Evolutionary conservation across 805 yeast genomes (phyloP).

Genomic region (Torulaspora indica): DNA sequence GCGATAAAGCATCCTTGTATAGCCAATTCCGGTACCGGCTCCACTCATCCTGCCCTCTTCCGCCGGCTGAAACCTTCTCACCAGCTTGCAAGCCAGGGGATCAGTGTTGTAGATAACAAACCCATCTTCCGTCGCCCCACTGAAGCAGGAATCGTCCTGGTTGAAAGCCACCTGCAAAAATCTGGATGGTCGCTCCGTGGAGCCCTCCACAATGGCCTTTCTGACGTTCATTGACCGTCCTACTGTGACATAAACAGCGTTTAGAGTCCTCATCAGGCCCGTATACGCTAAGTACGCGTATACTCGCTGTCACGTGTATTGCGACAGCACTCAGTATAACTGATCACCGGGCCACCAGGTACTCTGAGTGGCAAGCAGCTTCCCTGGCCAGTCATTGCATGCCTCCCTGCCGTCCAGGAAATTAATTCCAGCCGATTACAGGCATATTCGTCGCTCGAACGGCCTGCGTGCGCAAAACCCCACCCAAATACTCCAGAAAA

Average conservation of each 20-base stretch:
- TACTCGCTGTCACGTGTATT: neutral
- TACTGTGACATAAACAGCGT: neutral
- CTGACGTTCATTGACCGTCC: conserved; percentile 17
- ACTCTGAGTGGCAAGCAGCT: no score
- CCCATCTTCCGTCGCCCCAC: conserved; percentile 74
- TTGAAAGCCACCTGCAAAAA: conserved; percentile 67
- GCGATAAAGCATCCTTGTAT: conserved; percentile 76
- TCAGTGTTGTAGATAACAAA: conserved; percentile 81
- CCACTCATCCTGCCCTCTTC: conserved; percentile 64
- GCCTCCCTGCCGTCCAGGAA: no score
- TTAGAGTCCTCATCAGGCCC: neutral
- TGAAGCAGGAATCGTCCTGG: conserved; percentile 88
- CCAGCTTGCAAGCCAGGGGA: conserved; percentile 49
- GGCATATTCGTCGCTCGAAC: no score
- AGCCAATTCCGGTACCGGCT: conserved; percentile 62
- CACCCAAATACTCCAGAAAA: neutral
- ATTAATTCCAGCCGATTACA: no score
- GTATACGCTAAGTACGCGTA: neutral
- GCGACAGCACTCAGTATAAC: neutral
- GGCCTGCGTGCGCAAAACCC: no score
- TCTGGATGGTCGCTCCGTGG: conserved; percentile 25
- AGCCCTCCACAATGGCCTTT: conserved; percentile 15
- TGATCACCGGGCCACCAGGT: no score
- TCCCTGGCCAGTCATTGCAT: no score
- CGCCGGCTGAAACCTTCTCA: conserved; percentile 19